Conservation (phyloP, 2,329 filamentous ascomycete species). For the Fusarium camptoceras region DNA sequence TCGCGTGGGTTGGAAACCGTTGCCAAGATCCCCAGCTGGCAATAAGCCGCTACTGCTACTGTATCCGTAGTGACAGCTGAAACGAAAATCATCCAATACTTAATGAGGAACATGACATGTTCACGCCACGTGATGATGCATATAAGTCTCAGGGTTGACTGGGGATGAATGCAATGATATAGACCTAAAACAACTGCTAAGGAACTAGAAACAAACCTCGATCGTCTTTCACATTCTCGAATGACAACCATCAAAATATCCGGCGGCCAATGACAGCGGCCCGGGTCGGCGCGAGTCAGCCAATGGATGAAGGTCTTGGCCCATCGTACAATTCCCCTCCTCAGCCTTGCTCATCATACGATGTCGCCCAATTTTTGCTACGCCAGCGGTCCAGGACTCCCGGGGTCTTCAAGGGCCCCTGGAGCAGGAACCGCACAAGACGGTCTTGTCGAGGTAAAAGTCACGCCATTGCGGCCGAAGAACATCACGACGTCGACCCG, state of each 20-base stretch:
- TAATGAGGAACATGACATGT: not conserved
- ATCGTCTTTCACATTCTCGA: conserved; percentile 16
- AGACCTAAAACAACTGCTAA: conserved; percentile 8
- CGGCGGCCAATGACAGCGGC: conserved; percentile 27
- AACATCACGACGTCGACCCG: conserved; percentile 46
- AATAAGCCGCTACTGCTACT: conserved; percentile 13
- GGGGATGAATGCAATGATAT: not conserved
- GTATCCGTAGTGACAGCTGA: conserved; percentile 18
- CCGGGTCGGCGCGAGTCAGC: conserved; percentile 29
- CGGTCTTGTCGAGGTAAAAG: conserved; percentile 45
- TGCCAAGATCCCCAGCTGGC: conserved; percentile 34
- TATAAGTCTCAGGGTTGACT: not conserved
- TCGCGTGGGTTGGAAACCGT: conserved; percentile 24
- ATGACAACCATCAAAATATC: conserved; percentile 19
- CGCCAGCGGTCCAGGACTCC: conserved; percentile 44
- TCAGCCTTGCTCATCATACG: conserved; percentile 56
- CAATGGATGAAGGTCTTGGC: conserved; percentile 42
- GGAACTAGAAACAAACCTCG: conserved; percentile 26
- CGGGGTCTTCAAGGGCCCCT: conserved; percentile 44
- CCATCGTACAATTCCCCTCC: conserved; percentile 51
- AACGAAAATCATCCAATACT: conserved; percentile 14
- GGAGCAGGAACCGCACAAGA: conserved; percentile 39
- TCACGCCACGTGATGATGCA: conserved; percentile 21
- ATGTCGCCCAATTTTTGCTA: conserved; percentile 49
- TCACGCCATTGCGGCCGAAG: conserved; percentile 48